A percentile compares a stretch with the other conserved stretches of the same genome.
phyloP scores from a whole-genome alignment of 352 stramenopile species.

The Phytopythium chamaehyphon region DNA sequence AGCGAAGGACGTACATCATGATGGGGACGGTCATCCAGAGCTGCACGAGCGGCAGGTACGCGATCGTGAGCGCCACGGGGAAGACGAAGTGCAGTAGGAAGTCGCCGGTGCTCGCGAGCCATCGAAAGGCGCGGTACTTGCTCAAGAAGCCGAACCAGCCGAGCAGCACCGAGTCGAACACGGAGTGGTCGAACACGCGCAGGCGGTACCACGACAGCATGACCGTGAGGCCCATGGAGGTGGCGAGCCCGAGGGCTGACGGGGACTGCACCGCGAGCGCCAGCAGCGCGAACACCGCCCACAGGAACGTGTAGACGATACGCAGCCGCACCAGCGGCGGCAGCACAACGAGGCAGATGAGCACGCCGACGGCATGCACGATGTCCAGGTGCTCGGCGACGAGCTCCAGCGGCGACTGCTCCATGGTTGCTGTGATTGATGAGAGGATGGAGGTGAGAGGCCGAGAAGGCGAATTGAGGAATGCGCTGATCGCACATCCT shows the following conservation, averaged over 20 bases:
- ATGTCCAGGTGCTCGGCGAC: slow-evolving; percentile 10
- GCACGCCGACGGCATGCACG: slow-evolving; percentile 6
- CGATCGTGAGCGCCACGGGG: slow-evolving; percentile 14
- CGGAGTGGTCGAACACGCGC: slow-evolving; percentile 20
- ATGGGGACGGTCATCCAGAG: slow-evolving; percentile 31
- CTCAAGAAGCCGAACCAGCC: slow-evolving; percentile 28
- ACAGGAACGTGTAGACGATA: slow-evolving; percentile 22
- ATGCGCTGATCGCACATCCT: neutral
- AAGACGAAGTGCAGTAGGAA: slow-evolving; percentile 20
- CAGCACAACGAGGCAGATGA: slow-evolving; percentile 17
- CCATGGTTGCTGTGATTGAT: neutral
- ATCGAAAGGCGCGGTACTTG: slow-evolving; percentile 21
- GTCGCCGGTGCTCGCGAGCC: slow-evolving; percentile 16
- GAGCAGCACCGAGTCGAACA: slow-evolving; percentile 29
- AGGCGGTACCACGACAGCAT: slow-evolving; percentile 34
- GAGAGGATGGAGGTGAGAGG: neutral
- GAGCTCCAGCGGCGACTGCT: neutral
- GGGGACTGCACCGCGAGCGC: slow-evolving; percentile 18
- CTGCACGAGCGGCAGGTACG: slow-evolving; percentile 21
- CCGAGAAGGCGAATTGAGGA: neutral
- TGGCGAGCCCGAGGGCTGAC: slow-evolving; percentile 21
- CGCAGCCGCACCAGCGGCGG: slow-evolving; percentile 17
- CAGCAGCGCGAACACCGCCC: slow-evolving; percentile 17
- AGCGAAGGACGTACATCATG: slow-evolving; percentile 15
- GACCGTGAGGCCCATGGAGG: slow-evolving; percentile 21